Conservation (phyloP, 495 filamentous ascomycete genomes). For the Aspergillus cavernicola region DNA sequence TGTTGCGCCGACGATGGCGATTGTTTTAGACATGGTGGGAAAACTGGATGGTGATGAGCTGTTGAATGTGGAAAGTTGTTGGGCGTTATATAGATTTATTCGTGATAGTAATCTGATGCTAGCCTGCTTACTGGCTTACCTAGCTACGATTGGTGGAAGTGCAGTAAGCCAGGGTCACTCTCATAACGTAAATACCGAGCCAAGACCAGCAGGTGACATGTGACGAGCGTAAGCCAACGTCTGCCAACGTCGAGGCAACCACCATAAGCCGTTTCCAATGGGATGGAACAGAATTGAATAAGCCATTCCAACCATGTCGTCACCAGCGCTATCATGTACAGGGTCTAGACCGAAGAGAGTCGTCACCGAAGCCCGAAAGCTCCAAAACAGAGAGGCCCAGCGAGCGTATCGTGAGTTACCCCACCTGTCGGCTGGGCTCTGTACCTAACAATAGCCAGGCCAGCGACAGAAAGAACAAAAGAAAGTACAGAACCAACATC, state of each 20-base stretch:
- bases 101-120: no score
- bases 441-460: conserved; percentile 5
- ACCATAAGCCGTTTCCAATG: not conserved
- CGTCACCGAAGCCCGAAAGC: conserved; percentile 38
- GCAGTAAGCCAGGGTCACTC: no score
- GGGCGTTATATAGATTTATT: no score
- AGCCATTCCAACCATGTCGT: not conserved
- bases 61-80: not conserved
- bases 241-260: no score
- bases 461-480: conserved; percentile 19
- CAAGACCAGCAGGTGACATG: no score
- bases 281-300: no score
- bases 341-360: conserved; percentile 24
- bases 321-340: not conserved
- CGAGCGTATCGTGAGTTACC: conserved; percentile 34
- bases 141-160: no score
- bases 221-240: no score
- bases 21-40: conserved; percentile 16
- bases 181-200: no score
- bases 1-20: conserved; percentile 30
- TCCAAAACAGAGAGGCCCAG: conserved; percentile 41
- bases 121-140: no score
- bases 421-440: not conserved
- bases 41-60: not conserved
- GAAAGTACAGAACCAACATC: not conserved